A percentile compares a stretch with the other conserved stretches of the same genome.
Conservation (phyloP, 73 alveolate species). For the Paramecium caudatum region DNA sequence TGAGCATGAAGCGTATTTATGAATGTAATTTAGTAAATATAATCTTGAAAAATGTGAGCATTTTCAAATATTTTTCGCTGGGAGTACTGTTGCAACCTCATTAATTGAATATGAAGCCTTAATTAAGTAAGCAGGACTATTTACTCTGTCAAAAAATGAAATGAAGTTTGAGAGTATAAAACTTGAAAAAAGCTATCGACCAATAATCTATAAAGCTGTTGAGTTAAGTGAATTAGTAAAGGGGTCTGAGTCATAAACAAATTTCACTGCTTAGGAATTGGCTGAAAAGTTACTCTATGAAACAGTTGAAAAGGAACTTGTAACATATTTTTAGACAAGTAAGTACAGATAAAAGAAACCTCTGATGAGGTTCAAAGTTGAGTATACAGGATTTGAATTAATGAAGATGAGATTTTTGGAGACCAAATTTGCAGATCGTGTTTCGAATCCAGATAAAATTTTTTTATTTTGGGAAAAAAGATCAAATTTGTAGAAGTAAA, state of each 20-base stretch:
- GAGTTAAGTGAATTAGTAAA: slow-evolving; percentile 83
- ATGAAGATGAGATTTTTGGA: slow-evolving; percentile 45
- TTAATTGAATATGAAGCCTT: slow-evolving; percentile 93
- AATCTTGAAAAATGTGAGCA: slow-evolving; percentile 75
- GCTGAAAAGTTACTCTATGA: slow-evolving; percentile 82
- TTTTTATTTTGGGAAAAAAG: slow-evolving; percentile 52
- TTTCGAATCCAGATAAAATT: slow-evolving; percentile 46
- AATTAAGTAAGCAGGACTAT: slow-evolving; percentile 89
- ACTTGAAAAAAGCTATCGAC: slow-evolving; percentile 86
- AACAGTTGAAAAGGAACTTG: slow-evolving; percentile 18
- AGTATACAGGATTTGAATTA: slow-evolving; percentile 78
- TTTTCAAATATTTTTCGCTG: slow-evolving; percentile 94
- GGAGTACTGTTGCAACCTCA: slow-evolving; percentile 95
- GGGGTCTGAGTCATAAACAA: slow-evolving; percentile 79
- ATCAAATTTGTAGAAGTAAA: background rate
- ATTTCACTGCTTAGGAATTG: slow-evolving; percentile 76
- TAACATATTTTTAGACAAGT: background rate
- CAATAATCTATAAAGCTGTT: slow-evolving; percentile 86
- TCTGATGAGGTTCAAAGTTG: slow-evolving; percentile 78
- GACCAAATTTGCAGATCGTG: slow-evolving; percentile 15
- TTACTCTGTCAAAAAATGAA: slow-evolving; percentile 83
- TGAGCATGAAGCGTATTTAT: slow-evolving; percentile 95
- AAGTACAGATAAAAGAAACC: slow-evolving; percentile 68
- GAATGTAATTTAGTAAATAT: slow-evolving; percentile 73
- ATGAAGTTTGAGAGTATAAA: slow-evolving; percentile 84